phyloP scores from a whole-genome alignment of 2,329 filamentous ascomycete species.

The Mollisia scopiformis region DNA sequence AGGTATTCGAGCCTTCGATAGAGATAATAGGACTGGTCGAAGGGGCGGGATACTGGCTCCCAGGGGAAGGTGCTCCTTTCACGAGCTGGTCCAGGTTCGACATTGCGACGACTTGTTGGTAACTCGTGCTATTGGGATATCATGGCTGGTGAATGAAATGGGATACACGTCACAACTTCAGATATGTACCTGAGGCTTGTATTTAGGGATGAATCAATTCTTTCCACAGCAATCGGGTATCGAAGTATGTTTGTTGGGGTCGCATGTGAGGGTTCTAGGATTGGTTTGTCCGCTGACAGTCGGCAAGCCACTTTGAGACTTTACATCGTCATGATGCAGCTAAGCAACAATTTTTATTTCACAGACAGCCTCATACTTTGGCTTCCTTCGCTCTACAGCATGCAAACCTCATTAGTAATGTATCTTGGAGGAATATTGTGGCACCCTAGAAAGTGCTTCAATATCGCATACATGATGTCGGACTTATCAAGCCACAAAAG shows the following conservation, averaged over 20 bases:
- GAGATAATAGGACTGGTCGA: slow-evolving; percentile 44
- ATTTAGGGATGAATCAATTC: not conserved
- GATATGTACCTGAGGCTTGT: not conserved
- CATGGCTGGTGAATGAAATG: slow-evolving; percentile 5
- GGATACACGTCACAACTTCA: not conserved
- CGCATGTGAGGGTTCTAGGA: not conserved
- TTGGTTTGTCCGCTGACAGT: not conserved
- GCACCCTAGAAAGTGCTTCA: not conserved
- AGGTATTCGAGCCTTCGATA: slow-evolving; percentile 36
- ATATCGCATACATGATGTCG: not conserved
- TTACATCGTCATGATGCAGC: not conserved
- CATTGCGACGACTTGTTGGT: slow-evolving; percentile 29
- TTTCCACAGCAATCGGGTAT: not conserved
- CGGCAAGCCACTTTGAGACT: not conserved
- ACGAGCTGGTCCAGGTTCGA: slow-evolving; percentile 73
- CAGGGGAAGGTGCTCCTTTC: slow-evolving; percentile 79
- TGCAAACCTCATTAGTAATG: too few species aligned
- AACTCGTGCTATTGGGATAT: slow-evolving; percentile 21
- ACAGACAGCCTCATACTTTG: not conserved
- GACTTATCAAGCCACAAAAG: not conserved
- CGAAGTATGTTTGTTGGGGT: not conserved
- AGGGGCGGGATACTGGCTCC: slow-evolving; percentile 40
- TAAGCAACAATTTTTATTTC: not conserved
- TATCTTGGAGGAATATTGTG: not conserved
- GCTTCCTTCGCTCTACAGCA: too few species aligned